Base-by-base conservation (phyloP, 179 eudicot species). In the Heliamphora pulchella region DNA sequence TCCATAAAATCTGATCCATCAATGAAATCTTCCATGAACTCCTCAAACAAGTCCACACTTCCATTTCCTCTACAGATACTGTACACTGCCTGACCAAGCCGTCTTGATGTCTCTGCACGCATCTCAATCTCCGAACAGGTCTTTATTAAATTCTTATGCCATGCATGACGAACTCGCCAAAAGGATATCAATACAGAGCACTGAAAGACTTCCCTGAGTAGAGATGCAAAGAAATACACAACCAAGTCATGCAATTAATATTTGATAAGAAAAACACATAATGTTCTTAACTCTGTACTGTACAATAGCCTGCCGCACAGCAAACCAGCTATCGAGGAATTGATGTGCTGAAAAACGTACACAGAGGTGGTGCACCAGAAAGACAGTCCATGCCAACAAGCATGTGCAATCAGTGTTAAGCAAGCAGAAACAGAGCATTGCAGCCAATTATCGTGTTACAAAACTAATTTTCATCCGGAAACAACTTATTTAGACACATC, bases 141-240 rank as follows among this genome's bases (percentile, higher is more conserved):
- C 84, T 86, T 87, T 75, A 92, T 82, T 80, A 96, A 81, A 86
- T 94, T 94, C 76, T 92, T 96, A 83, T 94, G 99, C 97, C 93
- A 96, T 50, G 94, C 89, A 84, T 93, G 98, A 83, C 98, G 98
- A 83, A 95, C 88, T 68, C 96, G 91, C 98, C 98, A 93, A 79
- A 88, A 83, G 79, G 97, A 96, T 84, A 94, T 81, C 91, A 94
- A 81, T 79, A 96, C 91, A 82, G 96, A 85, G 87, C 97, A 96
- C 78, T 96, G 90, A 70, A 93, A 96, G 63, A 92, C 90, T 87
- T 96, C 99, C 94, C 99, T 96, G 90, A 18, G 79, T 47, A 74
- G 78, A 79, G 41, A 78, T 65, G 53, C 74, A 80, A 31, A 76
- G 8, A 71, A 59, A 79, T 78, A 51, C 53, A 71, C 55, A 64